These are phyloP conservation scores for Collybiopsis luxurians DNA, from an alignment of 768 basidiomycete species.

Conservation along the genomic window DNA sequence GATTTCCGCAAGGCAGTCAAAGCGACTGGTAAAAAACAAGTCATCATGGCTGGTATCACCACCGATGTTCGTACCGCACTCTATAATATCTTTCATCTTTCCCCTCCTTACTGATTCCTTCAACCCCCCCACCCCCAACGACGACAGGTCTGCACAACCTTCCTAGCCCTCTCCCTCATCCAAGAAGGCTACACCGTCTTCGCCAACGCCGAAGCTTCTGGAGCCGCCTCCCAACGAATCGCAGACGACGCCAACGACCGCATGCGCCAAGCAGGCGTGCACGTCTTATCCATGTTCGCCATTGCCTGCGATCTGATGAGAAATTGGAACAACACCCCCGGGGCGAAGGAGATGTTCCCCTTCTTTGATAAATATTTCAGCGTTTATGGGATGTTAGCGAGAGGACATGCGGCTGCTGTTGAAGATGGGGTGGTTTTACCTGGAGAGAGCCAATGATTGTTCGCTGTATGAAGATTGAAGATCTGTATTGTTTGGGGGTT, in stretches of 20 bases:
- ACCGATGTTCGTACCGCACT: constrained; percentile 37
- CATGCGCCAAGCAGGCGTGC: constrained; percentile 46
- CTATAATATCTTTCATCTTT: not conserved
- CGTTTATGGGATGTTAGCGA: constrained; percentile 28
- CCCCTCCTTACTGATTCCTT: not conserved
- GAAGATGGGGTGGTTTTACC: constrained; percentile 20
- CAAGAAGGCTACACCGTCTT: constrained; percentile 47
- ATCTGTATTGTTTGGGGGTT: not conserved
- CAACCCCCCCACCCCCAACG: too few species aligned
- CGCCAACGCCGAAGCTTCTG: constrained; percentile 46
- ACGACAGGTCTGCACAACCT: constrained; percentile 49
- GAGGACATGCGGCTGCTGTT: constrained; percentile 29
- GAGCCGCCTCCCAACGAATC: constrained; percentile 35
- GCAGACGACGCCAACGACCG: constrained; percentile 45
- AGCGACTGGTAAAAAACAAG: constrained; percentile 47
- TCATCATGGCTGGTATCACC: constrained; percentile 48
- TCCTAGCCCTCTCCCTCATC: constrained; percentile 43
- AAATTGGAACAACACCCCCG: constrained; percentile 50
- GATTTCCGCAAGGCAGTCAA: constrained; percentile 45
- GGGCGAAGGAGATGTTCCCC: constrained; percentile 37
- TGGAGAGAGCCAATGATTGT: constrained; percentile 13
- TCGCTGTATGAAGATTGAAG: too few species aligned
- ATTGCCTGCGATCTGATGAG: constrained; percentile 45
- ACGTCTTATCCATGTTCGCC: constrained; percentile 44
- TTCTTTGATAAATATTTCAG: constrained; percentile 42